A percentile compares a stretch with the other conserved stretches of the same genome.
These are phyloP conservation scores for Moricandia arvensis DNA, from an alignment of 345 rosid species.

Conservation along the genomic window DNA sequence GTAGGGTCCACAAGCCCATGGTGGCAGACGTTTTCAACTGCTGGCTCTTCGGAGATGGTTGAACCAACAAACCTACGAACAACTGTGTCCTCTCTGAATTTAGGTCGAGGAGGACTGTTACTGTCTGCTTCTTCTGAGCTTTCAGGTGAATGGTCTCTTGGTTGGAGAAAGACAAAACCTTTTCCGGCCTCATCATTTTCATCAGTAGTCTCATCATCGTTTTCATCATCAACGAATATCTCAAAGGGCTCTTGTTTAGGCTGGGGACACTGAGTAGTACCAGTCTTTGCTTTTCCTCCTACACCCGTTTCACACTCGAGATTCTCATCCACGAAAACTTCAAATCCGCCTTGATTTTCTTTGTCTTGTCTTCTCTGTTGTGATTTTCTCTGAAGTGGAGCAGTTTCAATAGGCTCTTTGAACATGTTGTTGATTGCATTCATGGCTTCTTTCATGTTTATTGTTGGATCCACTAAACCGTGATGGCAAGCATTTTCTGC, in stretches of 20 bases:
- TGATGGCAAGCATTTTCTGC: constrained; percentile 83
- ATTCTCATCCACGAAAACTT: constrained; percentile 54
- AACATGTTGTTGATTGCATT: constrained; percentile 82
- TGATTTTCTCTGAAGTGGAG: constrained; percentile 50
- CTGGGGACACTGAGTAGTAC: constrained; percentile 32
- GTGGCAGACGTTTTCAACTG: constrained; percentile 90
- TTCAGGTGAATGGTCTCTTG: constrained; percentile 60
- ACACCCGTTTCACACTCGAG: constrained; percentile 31
- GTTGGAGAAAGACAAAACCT: constrained; percentile 59
- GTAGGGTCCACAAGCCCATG: constrained; percentile 99
- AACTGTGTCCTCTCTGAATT: constrained; percentile 82
- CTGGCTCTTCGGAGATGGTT: constrained; percentile 69
- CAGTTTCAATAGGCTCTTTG: constrained; percentile 71
- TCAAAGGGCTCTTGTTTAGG: constrained; percentile 48
- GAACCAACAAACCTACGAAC: constrained; percentile 82
- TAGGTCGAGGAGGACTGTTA: constrained; percentile 44
- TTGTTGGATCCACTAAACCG: constrained; percentile 84
- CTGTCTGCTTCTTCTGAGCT: constrained; percentile 44
- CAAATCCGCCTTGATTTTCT: constrained; percentile 45
- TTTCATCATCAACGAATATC: constrained; percentile 66
- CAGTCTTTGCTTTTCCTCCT: constrained; percentile 24
- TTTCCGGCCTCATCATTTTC: constrained; percentile 42
- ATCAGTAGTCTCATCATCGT: constrained; percentile 35
- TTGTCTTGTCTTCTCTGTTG: constrained; percentile 38
- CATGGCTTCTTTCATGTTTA: constrained; percentile 87